Evolutionary conservation across 495 filamentous ascomycete species (phyloP), one percentile per base, ranked within the genome.

Genomic region (Parachaetomium inaequale): DNA sequence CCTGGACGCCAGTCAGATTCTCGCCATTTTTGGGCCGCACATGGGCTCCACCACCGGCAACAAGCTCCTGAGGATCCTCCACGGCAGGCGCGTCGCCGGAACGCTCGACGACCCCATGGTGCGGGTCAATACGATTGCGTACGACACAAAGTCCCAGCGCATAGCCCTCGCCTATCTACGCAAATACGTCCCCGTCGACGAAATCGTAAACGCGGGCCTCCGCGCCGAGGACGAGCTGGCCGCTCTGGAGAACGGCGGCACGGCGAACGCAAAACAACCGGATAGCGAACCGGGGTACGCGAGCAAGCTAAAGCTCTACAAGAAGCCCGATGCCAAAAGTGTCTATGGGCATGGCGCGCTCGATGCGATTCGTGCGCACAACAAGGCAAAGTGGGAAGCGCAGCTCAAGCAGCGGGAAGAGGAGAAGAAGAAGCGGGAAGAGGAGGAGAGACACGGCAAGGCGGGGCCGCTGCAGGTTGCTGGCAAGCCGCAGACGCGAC

Each of bases 71-170:
- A 75, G 76, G 29, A 81, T 90, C 34, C 75, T 95, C 2, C 90
- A 96, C 68, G 84, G 84, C 28, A 84, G 90, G 49, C 85, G 92
- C 23, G 77, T 90, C 14, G 82, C 85, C 12, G 92, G 92, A 21
- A 92, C 90, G 0, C 79, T 93, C 10, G 87, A 91, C 43, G 80
- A 79, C 74, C 82, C 74, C 12, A 58, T 23, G 23, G 63, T 77
- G 15, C 53, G 65, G 40, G 58, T 61, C 43, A 71, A 75, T 42
- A 75, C 74, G 8, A 65, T 58, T 6, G 32, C 34, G 5, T 82
- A 76, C 45, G 66, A 69, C 31, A 63, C 67, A 1, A 23, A 58
- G 17, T 69, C 78, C 54, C 64, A 66, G 19, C 72, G 80, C 25
- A 75, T 68, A 43, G 92, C 81, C 0, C 74, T 96, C 54, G 68